Base-by-base conservation (phyloP, 345 rosid genomes). In the Citrus glauca region DNA sequence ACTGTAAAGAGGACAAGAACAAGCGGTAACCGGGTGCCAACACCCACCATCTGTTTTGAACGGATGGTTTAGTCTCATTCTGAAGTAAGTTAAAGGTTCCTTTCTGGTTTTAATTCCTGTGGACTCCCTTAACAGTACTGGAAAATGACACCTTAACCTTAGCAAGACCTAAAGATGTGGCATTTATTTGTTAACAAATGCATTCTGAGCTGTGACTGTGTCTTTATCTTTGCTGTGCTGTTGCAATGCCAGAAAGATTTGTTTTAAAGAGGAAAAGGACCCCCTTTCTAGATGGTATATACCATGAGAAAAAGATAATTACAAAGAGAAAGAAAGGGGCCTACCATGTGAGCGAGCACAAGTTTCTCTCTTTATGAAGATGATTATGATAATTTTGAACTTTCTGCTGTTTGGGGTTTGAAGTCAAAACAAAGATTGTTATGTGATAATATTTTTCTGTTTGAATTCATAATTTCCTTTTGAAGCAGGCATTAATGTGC, bases 271-370 rank as follows among this genome's bases (percentile, higher is more conserved):
- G 17, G 28, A 11, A 33, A 11, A 10, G 38, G 9, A 22, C 9
- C 7, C 32, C 13, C 59, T 66, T 33, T 66, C 27, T 20, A 6
- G 45, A 2, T 66, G 37, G 48, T 24, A 14, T 68, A 22, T 25
- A 42, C 13, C 42, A 20, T 4, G 9, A 42, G 25, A 30, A 48
- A 45, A 32, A 42, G 19, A 56, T 37, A 20, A 66, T 59, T 48
- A 32, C 10, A n/a, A 14, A 55, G 57, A 69, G 4, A 56, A 59
- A 33, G 32, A 4, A 64, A 37, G 62, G 77, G 56, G 24, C 84
- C 84, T 62, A 84, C 87, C 87, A 81, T n/a, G 87, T 84, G 87
- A 67, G 35, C 8, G 40, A 45, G 71, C 13, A 2, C 57, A 19
- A 33, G 6, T 69, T 62, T 77, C 3, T 35, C 27, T 77, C 70